Percentiles rank a stretch among this genome's conserved stretches.
Evolutionary conservation across 108 stramenopile genomes (phyloP).

Genomic region (Phaeodactylum tricornutum): DNA sequence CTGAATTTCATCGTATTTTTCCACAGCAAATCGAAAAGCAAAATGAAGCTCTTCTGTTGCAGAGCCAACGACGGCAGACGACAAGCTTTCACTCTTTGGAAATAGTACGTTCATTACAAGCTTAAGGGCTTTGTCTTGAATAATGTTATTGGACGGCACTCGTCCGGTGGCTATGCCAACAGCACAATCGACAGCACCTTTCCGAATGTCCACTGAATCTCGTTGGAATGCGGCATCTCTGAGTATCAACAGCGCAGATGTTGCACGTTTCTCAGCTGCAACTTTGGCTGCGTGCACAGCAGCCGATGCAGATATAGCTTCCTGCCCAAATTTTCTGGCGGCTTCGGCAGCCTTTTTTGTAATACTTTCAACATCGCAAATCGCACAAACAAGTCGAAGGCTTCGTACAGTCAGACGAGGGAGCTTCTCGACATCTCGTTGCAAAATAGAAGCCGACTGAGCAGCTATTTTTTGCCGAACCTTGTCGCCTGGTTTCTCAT

Average conservation of each 20-base stretch:
- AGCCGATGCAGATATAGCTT: slow-evolving; percentile 65
- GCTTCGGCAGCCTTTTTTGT: slow-evolving; percentile 60
- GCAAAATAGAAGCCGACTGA: slow-evolving; percentile 28
- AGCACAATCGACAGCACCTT: slow-evolving; percentile 47
- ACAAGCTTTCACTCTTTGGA: slow-evolving; percentile 46
- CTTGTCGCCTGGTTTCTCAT: slow-evolving; percentile 52
- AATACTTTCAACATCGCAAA: slow-evolving; percentile 76
- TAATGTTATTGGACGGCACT: slow-evolving; percentile 41
- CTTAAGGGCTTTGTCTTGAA: slow-evolving; percentile 78
- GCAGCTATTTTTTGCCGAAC: slow-evolving; percentile 52
- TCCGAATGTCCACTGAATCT: slow-evolving; percentile 21
- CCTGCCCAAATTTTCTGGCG: slow-evolving; percentile 41
- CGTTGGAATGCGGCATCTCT: slow-evolving; percentile 75
- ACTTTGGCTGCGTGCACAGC: slow-evolving; percentile 62
- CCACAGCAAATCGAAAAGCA: slow-evolving; percentile 36
- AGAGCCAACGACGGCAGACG: slow-evolving; percentile 47
- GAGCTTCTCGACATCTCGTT: slow-evolving; percentile 35
- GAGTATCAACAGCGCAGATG: slow-evolving; percentile 54
- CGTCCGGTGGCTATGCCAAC: slow-evolving; percentile 73
- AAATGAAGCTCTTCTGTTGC: slow-evolving; percentile 52
- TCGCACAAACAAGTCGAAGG: slow-evolving; percentile 40
- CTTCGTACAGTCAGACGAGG: slow-evolving; percentile 46
- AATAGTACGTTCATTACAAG: slow-evolving; percentile 82
- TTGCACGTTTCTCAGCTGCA: slow-evolving; percentile 82
- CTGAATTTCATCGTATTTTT: slow-evolving; percentile 41